Percentiles rank a stretch among this genome's conserved stretches.
Evolutionary conservation across 805 yeast species (phyloP).

Genomic region (Ogataea chonburiensis): DNA sequence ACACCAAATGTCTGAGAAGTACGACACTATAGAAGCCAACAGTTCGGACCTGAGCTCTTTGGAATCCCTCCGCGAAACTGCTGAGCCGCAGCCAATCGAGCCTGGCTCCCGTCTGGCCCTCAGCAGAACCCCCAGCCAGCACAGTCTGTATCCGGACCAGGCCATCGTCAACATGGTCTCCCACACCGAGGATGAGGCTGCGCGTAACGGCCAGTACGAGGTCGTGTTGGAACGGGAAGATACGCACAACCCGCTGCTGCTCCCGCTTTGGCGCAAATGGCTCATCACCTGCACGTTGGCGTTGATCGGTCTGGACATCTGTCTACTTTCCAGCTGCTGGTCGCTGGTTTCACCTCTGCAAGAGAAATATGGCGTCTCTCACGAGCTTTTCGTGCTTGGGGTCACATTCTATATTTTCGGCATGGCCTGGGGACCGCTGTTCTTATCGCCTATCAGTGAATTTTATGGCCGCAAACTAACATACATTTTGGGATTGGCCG

Average conservation of each 20-base stretch:
- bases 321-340: constrained; percentile 70
- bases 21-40: not conserved
- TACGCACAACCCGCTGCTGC: constrained; percentile 15
- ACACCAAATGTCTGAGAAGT: not conserved
- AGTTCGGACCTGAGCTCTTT: constrained; percentile 8
- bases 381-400: constrained; percentile 59
- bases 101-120: constrained; percentile 4
- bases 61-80: not conserved
- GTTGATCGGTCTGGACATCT: constrained; percentile 55
- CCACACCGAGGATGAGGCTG: constrained; percentile 1
- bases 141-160: constrained; percentile 25
- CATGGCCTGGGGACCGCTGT: constrained; percentile 61
- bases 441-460: constrained; percentile 62
- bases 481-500: constrained; percentile 46
- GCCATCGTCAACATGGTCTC: constrained; percentile 7
- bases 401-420: constrained; percentile 60
- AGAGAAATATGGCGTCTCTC: constrained; percentile 46
- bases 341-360: constrained; percentile 58
- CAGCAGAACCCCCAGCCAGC: constrained; percentile 14
- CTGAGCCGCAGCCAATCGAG: constrained; percentile 1
- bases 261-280: constrained; percentile 56
- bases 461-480: constrained; percentile 54
- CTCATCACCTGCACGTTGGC: constrained; percentile 53
- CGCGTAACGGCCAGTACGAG: constrained; percentile 16
- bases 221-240: constrained; percentile 21